Conservation (phyloP, 768 basidiomycete species). For the Strobilomyces echinocephalus region DNA sequence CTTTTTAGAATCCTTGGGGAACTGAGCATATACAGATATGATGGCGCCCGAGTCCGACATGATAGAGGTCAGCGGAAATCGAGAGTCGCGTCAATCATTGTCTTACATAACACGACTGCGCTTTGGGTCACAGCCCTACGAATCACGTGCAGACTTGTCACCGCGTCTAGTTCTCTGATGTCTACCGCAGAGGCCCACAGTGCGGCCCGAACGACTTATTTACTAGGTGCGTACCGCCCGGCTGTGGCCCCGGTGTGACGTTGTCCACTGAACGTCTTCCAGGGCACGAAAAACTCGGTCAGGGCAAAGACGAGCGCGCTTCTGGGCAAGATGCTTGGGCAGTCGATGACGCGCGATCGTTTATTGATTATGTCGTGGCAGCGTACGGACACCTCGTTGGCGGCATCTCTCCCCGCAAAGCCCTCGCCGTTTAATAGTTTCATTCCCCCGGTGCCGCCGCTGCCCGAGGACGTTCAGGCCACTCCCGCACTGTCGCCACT, state of each 20-base stretch:
- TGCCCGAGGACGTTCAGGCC: slow-evolving; percentile 43
- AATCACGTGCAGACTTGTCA: too few species aligned
- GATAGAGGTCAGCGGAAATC: too few species aligned
- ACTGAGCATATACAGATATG: too few species aligned
- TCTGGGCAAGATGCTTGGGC: slow-evolving; percentile 73
- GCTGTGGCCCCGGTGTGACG: background rate
- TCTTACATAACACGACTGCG: too few species aligned
- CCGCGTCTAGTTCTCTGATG: too few species aligned
- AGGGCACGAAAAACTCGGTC: slow-evolving; percentile 55
- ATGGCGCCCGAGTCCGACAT: too few species aligned
- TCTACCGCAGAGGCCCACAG: too few species aligned
- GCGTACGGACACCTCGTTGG: slow-evolving; percentile 51
- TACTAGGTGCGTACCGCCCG: too few species aligned
- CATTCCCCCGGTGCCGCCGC: slow-evolving; percentile 40
- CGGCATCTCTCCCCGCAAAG: slow-evolving; percentile 22
- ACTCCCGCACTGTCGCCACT: slow-evolving; percentile 41
- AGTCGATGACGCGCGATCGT: slow-evolving; percentile 53
- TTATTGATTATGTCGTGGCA: slow-evolving; percentile 25
- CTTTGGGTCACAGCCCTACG: too few species aligned
- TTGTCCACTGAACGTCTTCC: background rate
- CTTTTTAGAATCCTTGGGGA: too few species aligned
- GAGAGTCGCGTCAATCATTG: too few species aligned
- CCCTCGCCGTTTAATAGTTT: slow-evolving; percentile 35
- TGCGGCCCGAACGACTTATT: too few species aligned
- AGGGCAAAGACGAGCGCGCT: slow-evolving; percentile 78